phyloP scores from a whole-genome alignment of 2,329 filamentous ascomycete genomes.

The Phaeophleospora eucalypticola region DNA sequence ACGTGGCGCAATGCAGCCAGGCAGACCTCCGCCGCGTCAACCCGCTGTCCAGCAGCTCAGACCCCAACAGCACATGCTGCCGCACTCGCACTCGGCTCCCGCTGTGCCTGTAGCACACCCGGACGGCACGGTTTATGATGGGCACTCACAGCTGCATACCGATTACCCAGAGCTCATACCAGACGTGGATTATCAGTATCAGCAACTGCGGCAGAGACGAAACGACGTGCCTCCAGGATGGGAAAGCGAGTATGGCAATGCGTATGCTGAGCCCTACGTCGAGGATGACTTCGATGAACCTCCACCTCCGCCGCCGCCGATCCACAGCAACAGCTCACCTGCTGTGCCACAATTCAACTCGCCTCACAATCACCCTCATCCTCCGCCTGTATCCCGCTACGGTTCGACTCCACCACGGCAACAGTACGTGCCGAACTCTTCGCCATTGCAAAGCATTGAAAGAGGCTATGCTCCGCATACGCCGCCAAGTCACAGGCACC shows the following conservation, averaged over 20 bases:
- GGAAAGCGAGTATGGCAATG: constrained; percentile 26
- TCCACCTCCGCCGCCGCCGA: constrained; percentile 34
- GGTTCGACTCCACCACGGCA: constrained; percentile 25
- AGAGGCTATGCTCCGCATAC: constrained; percentile 24
- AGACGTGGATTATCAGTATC: constrained; percentile 31
- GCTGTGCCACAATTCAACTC: constrained; percentile 24
- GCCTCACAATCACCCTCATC: constrained; percentile 12
- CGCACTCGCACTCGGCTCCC: constrained; percentile 46
- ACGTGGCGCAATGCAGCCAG: constrained; percentile 26
- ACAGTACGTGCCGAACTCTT: constrained; percentile 26
- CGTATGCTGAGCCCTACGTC: constrained; percentile 20
- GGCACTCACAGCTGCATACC: constrained; percentile 26
- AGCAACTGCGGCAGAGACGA: constrained; percentile 24
- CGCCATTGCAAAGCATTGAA: constrained; percentile 31
- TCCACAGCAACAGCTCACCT: constrained; percentile 35
- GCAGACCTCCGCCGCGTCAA: constrained; percentile 28
- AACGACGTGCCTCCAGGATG: constrained; percentile 27
- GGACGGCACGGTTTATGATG: constrained; percentile 39
- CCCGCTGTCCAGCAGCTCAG: constrained; percentile 11
- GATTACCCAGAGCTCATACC: constrained; percentile 33
- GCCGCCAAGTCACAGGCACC: constrained; percentile 19
- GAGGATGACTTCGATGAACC: constrained; percentile 19
- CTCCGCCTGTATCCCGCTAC: constrained; percentile 20
- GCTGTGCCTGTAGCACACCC: constrained; percentile 39
- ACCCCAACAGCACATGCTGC: constrained; percentile 20